phyloP scores from a whole-genome alignment of 1,139 yeast species.

The Sugiyamaella japonica region DNA sequence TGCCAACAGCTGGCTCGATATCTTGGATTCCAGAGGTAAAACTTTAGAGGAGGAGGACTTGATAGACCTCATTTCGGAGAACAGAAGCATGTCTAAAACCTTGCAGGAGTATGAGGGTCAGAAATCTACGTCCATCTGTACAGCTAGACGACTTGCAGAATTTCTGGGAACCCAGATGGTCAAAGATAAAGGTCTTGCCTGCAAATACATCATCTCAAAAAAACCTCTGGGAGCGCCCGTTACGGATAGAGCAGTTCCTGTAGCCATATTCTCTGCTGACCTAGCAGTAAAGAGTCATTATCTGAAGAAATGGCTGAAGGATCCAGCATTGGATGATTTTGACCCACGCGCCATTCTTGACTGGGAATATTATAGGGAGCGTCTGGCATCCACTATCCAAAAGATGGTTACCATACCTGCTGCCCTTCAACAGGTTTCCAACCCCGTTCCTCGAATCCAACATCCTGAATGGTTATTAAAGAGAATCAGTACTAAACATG shows the following conservation, averaged over 20 bases:
- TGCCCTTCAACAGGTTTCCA: slow-evolving; percentile 82
- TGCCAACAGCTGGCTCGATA: slow-evolving; percentile 96
- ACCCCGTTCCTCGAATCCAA: slow-evolving; percentile 91
- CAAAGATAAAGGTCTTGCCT: slow-evolving; percentile 93
- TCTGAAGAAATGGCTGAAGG: slow-evolving; percentile 83
- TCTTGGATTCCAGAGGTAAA: slow-evolving; percentile 80
- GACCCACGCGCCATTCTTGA: slow-evolving; percentile 90
- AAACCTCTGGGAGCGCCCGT: slow-evolving; percentile 86
- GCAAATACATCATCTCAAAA: slow-evolving; percentile 87
- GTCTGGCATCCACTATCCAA: slow-evolving; percentile 90
- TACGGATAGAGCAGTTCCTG: slow-evolving; percentile 95
- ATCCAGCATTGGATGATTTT: slow-evolving; percentile 72
- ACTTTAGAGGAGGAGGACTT: slow-evolving; percentile 93
- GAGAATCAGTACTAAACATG: slow-evolving; percentile 58
- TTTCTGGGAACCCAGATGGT: slow-evolving; percentile 98
- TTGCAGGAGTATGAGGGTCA: slow-evolving; percentile 86
- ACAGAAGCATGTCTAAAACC: slow-evolving; percentile 92
- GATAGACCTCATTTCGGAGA: slow-evolving; percentile 92
- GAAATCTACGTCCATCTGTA: slow-evolving; percentile 93
- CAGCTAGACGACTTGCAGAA: slow-evolving; percentile 90
- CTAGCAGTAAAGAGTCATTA: slow-evolving; percentile 57
- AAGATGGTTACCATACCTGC: slow-evolving; percentile 98
- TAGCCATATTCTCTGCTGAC: slow-evolving; percentile 90
- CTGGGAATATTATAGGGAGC: slow-evolving; percentile 89
- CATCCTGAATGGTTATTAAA: slow-evolving; percentile 94